These are phyloP conservation scores for Torulaspora indica DNA, from an alignment of 805 yeast genomes.

Conservation along the genomic window DNA sequence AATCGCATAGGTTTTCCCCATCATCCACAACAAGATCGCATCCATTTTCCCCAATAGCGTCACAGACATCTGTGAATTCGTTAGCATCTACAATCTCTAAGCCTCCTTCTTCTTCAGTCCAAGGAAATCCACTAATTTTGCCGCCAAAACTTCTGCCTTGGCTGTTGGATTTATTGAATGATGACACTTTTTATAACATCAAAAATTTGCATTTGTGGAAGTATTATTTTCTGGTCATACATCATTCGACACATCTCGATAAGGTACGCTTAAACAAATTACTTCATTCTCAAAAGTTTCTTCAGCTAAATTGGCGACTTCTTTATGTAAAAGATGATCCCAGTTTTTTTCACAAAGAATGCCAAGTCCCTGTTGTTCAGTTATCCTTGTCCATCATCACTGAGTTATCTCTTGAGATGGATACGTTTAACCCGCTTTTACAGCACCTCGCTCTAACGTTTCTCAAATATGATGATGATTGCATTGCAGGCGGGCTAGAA, in stretches of 20 bases:
- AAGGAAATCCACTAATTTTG: conserved; percentile 10
- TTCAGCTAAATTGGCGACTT: conserved; percentile 10
- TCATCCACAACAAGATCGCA: conserved; percentile 3
- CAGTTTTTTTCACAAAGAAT: conserved; percentile 4
- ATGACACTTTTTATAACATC: conserved; percentile 9
- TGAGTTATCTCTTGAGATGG: conserved; percentile 13
- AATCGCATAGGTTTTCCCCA: conserved; percentile 7
- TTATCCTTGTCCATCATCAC: conserved; percentile 13
- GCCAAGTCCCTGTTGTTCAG: conserved; percentile 6
- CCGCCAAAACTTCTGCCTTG: conserved; percentile 20
- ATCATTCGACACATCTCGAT: conserved; percentile 23
- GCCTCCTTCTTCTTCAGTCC: conserved; percentile 3
- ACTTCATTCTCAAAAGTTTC: conserved; percentile 14
- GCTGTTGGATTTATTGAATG: conserved; percentile 19
- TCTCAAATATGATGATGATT: conserved; percentile 15
- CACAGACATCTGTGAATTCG: conserved; percentile 9
- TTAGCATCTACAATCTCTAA: conserved; percentile 8
- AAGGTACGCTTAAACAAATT: conserved; percentile 15
- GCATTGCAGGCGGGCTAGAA: conserved; percentile 21
- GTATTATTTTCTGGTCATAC: conserved; percentile 30
- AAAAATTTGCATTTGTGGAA: conserved; percentile 28
- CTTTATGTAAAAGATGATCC: conserved; percentile 5
- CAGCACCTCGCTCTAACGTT: conserved; percentile 9
- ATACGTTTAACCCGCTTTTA: conserved; percentile 7
- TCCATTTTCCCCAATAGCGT: conserved; percentile 8